Conservation (phyloP, 257 asterid species). For the Ligustrum vulgare region DNA sequence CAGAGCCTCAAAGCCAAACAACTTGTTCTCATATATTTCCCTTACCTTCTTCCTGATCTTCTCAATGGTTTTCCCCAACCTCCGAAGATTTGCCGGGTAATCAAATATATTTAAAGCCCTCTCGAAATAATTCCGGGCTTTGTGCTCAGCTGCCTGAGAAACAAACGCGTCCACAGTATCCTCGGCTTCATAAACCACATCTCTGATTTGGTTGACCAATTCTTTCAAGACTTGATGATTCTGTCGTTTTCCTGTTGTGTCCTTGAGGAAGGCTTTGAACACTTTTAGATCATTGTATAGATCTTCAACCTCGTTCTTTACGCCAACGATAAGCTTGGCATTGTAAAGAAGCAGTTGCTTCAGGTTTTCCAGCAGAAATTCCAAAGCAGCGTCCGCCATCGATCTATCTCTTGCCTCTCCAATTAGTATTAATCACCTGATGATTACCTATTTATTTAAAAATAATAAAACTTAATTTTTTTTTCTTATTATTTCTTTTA, state of each 20-base stretch:
- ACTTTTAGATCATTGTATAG: conserved; percentile 30
- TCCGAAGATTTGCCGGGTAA: neutral
- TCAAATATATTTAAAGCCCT: neutral
- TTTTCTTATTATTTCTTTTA: no score
- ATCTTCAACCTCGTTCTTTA: conserved; percentile 19
- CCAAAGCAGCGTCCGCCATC: conserved; percentile 41
- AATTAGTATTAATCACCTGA: no score
- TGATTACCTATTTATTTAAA: no score
- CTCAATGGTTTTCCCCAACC: no score
- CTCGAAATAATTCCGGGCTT: conserved; percentile 5
- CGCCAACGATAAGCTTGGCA: conserved; percentile 19
- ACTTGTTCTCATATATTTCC: no score
- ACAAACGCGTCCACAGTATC: conserved; percentile 34
- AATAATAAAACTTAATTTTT: no score
- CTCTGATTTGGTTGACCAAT: conserved; percentile 18
- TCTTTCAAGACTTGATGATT: conserved; percentile 25
- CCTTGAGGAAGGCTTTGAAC: conserved; percentile 33
- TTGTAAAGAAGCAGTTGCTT: conserved; percentile 28
- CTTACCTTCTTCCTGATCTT: no score
- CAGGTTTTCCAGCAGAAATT: conserved; percentile 36
- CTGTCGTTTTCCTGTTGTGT: conserved; percentile 24
- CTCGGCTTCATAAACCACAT: conserved; percentile 36
- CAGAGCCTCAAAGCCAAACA: no score
- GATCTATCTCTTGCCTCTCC: neutral
- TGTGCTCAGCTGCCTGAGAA: conserved; percentile 21